Base-by-base conservation (phyloP, 2,329 filamentous ascomycete genomes). In the Sordariomycetes sp. region DNA sequence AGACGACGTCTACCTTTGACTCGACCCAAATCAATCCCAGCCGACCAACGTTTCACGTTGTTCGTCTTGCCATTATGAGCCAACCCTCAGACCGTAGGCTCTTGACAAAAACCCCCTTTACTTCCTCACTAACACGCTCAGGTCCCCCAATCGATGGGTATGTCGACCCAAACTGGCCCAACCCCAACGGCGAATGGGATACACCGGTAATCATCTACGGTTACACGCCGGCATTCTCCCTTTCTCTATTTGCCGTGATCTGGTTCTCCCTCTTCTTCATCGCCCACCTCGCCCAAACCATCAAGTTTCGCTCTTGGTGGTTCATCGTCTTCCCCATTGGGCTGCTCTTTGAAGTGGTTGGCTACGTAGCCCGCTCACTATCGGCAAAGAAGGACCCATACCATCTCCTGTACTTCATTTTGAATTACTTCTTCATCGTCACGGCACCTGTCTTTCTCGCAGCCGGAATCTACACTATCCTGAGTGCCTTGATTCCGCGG, bases 361-460 rank as follows among this genome's bases (percentile, higher is more conserved):
- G 63, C 5, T 66, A 66, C 31, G 54, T 45, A 8, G 61, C 59
- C 8, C 54, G 63, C 23, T 42, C 64, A 10, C 50, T 63, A 25
- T 67, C 63, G 2, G 57, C 64, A 18, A 58, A 63, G 41, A 53
- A 61, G 29, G 59, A 73, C 39, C 71, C 71, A 0, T 75, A 74
- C 48, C 57, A 64, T 39, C 57, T 74, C 12, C 51, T 65, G 24
- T 75, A 64, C 55, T 76, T 75, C 42, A 68, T 76, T 25, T 52
- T 72, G 30, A 69, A 73, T 46, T 75, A 75, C 55, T 76, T 76
- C 58, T 72, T 72, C 57, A 72, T 76, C 48, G 71, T 76, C 39
- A 67, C 68, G 0, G 71, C 71, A 0, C 72, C 72, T 2, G 72
- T 76, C 24, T 71, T 75, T 45, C 64, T 75, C 50, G 62, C 67